Evolutionary conservation across 2,329 filamentous ascomycete species (phyloP).

Genomic region (Tothia fuscella): DNA sequence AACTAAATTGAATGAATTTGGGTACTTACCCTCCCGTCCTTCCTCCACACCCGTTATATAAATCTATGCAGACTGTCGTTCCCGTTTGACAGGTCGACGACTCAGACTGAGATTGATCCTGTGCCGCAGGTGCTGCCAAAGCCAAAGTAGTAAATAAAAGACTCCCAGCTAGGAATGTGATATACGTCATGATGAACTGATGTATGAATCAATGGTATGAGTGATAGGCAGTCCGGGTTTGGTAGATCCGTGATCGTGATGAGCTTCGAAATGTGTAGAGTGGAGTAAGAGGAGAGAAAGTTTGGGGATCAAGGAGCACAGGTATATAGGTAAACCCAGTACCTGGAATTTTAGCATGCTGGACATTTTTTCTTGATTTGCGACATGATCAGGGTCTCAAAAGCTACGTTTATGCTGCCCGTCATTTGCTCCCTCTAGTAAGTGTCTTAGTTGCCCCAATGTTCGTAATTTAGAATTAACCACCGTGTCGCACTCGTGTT

Average conservation of each 20-base stretch:
- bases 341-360: no score
- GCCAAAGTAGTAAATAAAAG: background rate
- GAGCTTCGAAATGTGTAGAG: background rate
- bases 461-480: no score
- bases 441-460: no score
- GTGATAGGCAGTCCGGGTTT: background rate
- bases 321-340: background rate
- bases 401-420: no score
- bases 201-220: background rate
- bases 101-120: background rate
- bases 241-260: background rate
- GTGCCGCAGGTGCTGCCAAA: background rate
- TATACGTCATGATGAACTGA: background rate
- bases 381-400: no score
- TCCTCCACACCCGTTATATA: background rate
- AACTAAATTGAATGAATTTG: background rate
- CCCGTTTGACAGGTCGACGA: background rate
- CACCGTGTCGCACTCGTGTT: no score
- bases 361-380: no score
- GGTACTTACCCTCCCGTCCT: background rate
- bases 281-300: background rate
- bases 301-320: background rate
- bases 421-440: no score
- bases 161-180: background rate
- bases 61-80: background rate